phyloP scores from a whole-genome alignment of 129 eudicot genomes.

The Dittrichia graveolens region DNA sequence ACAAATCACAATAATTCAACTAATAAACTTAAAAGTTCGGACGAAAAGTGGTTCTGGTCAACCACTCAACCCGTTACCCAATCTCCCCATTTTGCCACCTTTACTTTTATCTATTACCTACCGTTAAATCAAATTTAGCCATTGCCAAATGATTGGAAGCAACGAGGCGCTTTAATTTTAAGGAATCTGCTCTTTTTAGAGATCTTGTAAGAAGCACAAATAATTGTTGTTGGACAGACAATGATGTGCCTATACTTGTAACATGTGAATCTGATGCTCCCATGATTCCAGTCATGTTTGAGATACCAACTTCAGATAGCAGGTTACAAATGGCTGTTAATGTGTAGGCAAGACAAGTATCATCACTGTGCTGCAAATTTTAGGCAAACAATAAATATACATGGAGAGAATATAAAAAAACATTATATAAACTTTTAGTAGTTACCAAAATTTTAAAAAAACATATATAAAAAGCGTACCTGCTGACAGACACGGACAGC shows the following conservation, averaged over 20 bases:
- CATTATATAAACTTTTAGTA: neutral
- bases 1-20: neutral
- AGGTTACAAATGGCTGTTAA: conserved; percentile 90
- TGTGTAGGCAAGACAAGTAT: conserved; percentile 94
- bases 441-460: neutral
- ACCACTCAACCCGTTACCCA: conserved; percentile 7
- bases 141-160: conserved; percentile 92
- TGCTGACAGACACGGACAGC: conserved; percentile 91
- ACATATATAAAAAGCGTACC: conserved; percentile 40
- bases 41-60: neutral
- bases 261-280: conserved; percentile 85
- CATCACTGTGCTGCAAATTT: conserved; percentile 76
- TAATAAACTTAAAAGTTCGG: neutral
- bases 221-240: conserved; percentile 82
- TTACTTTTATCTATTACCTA: conserved; percentile 30
- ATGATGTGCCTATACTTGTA: conserved; percentile 63
- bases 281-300: conserved; percentile 68
- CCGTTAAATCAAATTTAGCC: conserved; percentile 81
- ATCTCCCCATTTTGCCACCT: conserved; percentile 11
- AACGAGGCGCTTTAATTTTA: conserved; percentile 71
- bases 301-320: conserved; percentile 80
- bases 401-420: conserved; percentile 3
- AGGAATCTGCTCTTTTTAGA: conserved; percentile 75
- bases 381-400: conserved; percentile 11
- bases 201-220: conserved; percentile 83